Evolutionary conservation across 2,329 filamentous ascomycete species (phyloP), one percentile per base, ranked within the genome.

Genomic region (Ceratocystis variospora): DNA sequence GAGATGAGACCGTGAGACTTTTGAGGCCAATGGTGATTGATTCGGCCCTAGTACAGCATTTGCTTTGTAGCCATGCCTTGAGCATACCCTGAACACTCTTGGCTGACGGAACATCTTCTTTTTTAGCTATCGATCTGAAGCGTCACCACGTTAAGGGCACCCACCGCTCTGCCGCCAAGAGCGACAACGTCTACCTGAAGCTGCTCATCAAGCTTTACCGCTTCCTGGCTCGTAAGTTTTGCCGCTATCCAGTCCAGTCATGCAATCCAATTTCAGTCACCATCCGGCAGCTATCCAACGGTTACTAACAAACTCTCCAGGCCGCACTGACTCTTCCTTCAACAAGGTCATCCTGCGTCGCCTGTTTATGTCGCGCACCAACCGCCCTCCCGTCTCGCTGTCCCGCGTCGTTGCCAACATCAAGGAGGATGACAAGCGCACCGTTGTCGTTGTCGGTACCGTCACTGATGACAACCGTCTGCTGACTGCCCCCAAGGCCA

Each of bases 291-390:
- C 19, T n/a, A 37, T 50, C 19, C 64, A 22, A 66, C 37, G 57
- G 25, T 55, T 33, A 41, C 61, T 63, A 68, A 66, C 50, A 59
- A 48, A 15, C 28, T 33, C 17, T 41, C 65, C 74, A 95, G 90
- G 91, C 81, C 92, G 94, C 77, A 99, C 94, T 77, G 94, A 97
- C 79, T 85, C 90, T 72, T 85, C 85, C 81, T 99, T 99, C 89
- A 99, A 99, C 89, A 95, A 96, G 85, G 89, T 94, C 75, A 86
- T 99, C 77, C 89, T 99, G 75, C 91, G 93, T 79, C 90, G 94
- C 76, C 88, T 99, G 70, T 96, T 96, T 78, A 96, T 94, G 90
- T 96, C 91, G 79, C 90, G 92, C 81, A 96, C 95, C 82, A 97
- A 97, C 89, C 89, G 92, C 74, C 90, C 90, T 70, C 91, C 94